Evolutionary conservation across 176 grass and related monocot species (phyloP).

Genomic region (Oryza australiensis): DNA sequence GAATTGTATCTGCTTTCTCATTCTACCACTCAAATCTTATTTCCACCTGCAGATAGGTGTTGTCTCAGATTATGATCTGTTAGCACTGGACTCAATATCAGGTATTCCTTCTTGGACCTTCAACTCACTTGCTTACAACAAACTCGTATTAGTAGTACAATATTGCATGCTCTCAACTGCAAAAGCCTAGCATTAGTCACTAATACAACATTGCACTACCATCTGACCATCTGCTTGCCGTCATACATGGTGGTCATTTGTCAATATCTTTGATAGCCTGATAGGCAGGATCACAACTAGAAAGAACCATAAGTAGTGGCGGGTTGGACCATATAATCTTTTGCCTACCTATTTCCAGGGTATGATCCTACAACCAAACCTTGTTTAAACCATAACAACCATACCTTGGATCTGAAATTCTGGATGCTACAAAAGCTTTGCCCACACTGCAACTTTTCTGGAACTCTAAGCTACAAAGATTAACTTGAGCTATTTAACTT

Average conservation of each 20-base stretch:
- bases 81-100: conserved; percentile 91
- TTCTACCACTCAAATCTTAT: conserved; percentile 6
- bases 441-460: conserved; percentile 1
- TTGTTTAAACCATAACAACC: not conserved
- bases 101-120: conserved; percentile 43
- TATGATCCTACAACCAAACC: not conserved
- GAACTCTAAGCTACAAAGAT: not conserved
- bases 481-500: not conserved
- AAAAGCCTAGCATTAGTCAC: not conserved
- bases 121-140: conserved; percentile 12
- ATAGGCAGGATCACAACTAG: not conserved
- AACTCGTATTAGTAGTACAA: not conserved
- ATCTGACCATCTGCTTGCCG: not conserved
- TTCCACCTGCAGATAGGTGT: conserved; percentile 76
- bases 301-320: not conserved
- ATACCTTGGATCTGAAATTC: not conserved
- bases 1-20: not conserved
- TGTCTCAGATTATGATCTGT: conserved; percentile 95
- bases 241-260: not conserved
- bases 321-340: not conserved
- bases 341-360: no score
- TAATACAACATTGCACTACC: not conserved
- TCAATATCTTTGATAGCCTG: not conserved
- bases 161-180: not conserved
- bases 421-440: not conserved